phyloP scores from a whole-genome alignment of 2,329 filamentous ascomycete genomes.

The Aspergillus hortae region DNA sequence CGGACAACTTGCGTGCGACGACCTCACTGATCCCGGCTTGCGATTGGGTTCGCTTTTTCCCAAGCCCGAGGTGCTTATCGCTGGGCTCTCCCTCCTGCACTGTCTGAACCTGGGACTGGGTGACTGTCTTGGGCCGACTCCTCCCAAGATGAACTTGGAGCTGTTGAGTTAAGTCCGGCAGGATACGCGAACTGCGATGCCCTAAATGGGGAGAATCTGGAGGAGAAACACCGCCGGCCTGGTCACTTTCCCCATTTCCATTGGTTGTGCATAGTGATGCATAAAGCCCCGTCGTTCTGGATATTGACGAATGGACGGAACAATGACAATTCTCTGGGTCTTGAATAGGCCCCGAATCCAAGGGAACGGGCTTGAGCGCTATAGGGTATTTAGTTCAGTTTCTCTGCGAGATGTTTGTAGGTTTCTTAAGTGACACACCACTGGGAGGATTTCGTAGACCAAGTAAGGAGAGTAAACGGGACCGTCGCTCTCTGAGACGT shows the following conservation, averaged over 20 bases:
- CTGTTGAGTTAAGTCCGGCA: background rate
- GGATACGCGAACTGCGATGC: background rate
- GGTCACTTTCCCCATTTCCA: background rate
- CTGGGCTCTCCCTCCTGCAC: background rate
- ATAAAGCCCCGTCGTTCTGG: background rate
- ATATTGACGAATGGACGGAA: too few relatives aligned
- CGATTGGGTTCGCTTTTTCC: conserved; percentile 19
- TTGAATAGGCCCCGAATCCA: background rate
- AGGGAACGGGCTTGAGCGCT: background rate
- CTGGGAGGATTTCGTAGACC: conserved; percentile 26
- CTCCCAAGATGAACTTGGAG: background rate
- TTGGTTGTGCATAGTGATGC: background rate
- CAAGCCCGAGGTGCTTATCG: background rate
- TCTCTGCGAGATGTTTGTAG: background rate
- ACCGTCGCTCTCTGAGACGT: conserved; percentile 33
- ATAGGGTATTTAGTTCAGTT: background rate
- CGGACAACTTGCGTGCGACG: conserved; percentile 36
- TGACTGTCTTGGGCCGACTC: background rate
- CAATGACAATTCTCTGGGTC: too few relatives aligned
- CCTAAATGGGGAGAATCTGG: background rate
- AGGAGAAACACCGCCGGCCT: background rate
- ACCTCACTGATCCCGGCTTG: conserved; percentile 29
- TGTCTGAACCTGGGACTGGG: too few relatives aligned
- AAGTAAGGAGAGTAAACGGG: conserved; percentile 35
- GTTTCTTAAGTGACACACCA: conserved; percentile 14